Base-by-base conservation (phyloP, 2,329 filamentous ascomycete species). In the Bipolaris bicolor region DNA sequence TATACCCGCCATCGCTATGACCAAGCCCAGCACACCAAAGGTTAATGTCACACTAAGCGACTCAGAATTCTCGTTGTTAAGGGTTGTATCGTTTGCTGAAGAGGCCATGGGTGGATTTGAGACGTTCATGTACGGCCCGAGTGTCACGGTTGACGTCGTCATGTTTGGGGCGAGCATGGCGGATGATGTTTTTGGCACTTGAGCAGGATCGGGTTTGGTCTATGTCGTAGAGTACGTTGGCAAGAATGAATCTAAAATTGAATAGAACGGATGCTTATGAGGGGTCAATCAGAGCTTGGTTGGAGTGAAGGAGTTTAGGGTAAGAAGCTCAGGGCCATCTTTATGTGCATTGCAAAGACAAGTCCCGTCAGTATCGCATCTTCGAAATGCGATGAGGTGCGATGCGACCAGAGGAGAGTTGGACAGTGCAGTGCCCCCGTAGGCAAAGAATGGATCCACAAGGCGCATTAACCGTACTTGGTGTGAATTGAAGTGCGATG, bases 11-110 rank as follows among this genome's bases (percentile, higher is more conserved):
- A 29, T 18, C 13, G 52, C 43, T 1, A 55, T 16, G 1, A 48
- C n/a, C n/a, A 55, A 18, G 1, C 56, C 46, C 3, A 58, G n/a
- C 3, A 54, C 40, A 16, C 55, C 50, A 3, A 58, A 54, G 22
- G 41, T 26, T 15, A 50, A 22, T 22, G 50, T 47, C 18, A 40
- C n/a, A 15, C 33, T 47, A 1, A 15, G 29, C 2, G 50, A 48
- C 13, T 54, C 46, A 2, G 36, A 16, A 22, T 15, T 7, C 3
- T 40, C 22, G 6, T 34, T 26, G 10, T 9, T 37, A 15, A 16
- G 1, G 2, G 16, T 20, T 5, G 37, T 7, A 15, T 22, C 24
- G 15, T n/a, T 48, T 24, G n/a, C 3, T 20, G 39, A 18, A 31
- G 33, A 18, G 2, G 10, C 2, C 36, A 29, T 9, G 7, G 6